These are phyloP conservation scores for Fusarium setosum DNA, from an alignment of 2,329 filamentous ascomycete genomes.

Conservation along the genomic window DNA sequence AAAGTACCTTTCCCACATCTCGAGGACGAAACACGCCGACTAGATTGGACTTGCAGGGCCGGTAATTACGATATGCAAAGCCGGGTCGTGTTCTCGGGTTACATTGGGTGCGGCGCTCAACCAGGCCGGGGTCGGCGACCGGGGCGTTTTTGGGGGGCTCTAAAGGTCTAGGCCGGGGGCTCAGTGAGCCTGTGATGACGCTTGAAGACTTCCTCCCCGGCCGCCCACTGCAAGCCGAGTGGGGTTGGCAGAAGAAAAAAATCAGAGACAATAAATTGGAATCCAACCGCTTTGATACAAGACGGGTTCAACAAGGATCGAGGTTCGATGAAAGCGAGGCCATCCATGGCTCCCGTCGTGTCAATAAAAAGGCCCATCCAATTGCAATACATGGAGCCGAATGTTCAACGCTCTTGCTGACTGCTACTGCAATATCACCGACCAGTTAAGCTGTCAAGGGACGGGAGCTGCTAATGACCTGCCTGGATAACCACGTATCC, in stretches of 20 bases:
- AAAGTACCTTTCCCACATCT: background rate
- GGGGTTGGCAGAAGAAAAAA: slow-evolving; percentile 4
- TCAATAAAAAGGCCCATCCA: slow-evolving; percentile 20
- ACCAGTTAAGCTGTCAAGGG: slow-evolving; percentile 4
- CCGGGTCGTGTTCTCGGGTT: slow-evolving; percentile 31
- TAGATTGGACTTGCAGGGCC: slow-evolving; percentile 12
- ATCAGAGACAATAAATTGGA: slow-evolving; percentile 12
- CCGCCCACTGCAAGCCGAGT: slow-evolving; percentile 1
- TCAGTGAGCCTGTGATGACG: slow-evolving; percentile 18
- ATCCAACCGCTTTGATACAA: slow-evolving; percentile 4
- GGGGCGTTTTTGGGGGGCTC: background rate
- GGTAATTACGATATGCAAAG: slow-evolving; percentile 45
- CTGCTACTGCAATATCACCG: slow-evolving; percentile 22
- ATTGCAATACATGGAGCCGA: slow-evolving; percentile 35
- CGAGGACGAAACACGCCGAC: slow-evolving; percentile 5
- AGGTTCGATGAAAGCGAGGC: slow-evolving; percentile 3
- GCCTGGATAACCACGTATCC: no score
- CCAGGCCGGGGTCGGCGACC: slow-evolving; percentile 5
- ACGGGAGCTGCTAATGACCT: slow-evolving; percentile 4
- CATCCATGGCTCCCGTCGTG: slow-evolving; percentile 12
- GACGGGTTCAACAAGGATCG: slow-evolving; percentile 23
- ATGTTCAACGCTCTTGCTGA: slow-evolving; percentile 1
- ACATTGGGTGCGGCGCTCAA: slow-evolving; percentile 25
- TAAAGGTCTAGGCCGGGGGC: slow-evolving; percentile 2
- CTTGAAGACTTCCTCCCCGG: slow-evolving; percentile 30